Percentiles rank a stretch among this genome's conserved stretches.
These are phyloP conservation scores for Amanita rimosa DNA, from an alignment of 768 basidiomycete species.

Conservation along the genomic window DNA sequence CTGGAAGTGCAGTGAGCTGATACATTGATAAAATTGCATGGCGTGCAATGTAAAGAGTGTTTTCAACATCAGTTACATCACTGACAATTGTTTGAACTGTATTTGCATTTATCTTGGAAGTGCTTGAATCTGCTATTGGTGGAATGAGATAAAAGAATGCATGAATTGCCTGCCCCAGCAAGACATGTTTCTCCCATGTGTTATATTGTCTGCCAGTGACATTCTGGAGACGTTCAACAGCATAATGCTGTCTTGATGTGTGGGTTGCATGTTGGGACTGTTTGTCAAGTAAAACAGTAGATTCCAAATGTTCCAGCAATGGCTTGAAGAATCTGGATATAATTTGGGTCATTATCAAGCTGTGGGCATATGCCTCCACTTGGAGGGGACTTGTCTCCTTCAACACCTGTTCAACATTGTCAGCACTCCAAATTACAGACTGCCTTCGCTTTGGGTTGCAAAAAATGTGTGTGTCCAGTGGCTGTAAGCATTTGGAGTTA, in stretches of 20 bases:
- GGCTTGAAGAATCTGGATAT: background rate
- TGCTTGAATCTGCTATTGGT: background rate
- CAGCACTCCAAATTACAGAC: background rate
- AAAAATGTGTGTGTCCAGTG: background rate
- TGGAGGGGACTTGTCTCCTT: background rate
- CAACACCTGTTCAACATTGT: background rate
- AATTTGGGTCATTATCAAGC: background rate
- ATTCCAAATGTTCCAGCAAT: background rate
- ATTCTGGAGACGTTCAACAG: background rate
- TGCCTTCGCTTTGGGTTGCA: background rate
- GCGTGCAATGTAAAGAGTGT: background rate
- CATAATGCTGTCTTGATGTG: background rate
- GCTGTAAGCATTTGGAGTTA: background rate
- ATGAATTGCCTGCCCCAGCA: background rate
- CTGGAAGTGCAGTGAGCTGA: background rate
- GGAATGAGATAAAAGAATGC: background rate
- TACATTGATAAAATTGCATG: background rate
- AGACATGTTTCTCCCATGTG: background rate
- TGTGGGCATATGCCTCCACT: background rate
- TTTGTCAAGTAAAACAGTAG: background rate
- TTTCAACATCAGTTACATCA: background rate
- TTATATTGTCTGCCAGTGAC: background rate
- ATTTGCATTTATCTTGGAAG: background rate
- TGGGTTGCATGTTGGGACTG: background rate
- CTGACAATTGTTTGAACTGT: background rate